These are phyloP conservation scores for Conticribra weissflogii DNA, from an alignment of 108 stramenopile genomes.

Conservation along the genomic window DNA sequence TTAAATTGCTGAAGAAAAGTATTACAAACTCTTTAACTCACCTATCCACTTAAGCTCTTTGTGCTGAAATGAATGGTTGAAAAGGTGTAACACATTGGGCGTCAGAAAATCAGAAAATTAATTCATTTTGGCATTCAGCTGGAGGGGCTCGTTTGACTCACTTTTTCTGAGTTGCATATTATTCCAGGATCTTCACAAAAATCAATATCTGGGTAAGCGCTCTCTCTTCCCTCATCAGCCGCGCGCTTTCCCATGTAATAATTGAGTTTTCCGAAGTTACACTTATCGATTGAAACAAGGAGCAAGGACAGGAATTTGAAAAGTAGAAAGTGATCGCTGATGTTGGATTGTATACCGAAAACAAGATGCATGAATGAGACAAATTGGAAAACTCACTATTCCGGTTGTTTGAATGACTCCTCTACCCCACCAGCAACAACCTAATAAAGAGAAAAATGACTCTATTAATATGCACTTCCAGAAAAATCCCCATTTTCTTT, in stretches of 20 bases:
- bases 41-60: constrained; percentile 48
- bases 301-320: too few species aligned
- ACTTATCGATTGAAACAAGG: too few species aligned
- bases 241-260: constrained; percentile 35
- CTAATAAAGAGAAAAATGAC: background rate
- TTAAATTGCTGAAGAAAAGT: background rate
- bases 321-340: too few species aligned
- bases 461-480: background rate
- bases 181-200: constrained; percentile 42
- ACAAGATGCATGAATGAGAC: too few species aligned
- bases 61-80: constrained; percentile 16
- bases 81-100: background rate
- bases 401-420: constrained; percentile 58
- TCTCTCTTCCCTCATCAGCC: constrained; percentile 30
- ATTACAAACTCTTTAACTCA: background rate
- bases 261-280: constrained; percentile 45
- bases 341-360: too few species aligned
- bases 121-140: too few species aligned
- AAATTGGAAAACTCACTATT: constrained; percentile 1
- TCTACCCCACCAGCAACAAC: constrained; percentile 14
- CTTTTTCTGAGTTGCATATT: background rate
- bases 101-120: background rate
- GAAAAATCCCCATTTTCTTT: background rate
- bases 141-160: too few species aligned
- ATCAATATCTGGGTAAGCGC: constrained; percentile 33